Conservation (phyloP, 495 filamentous ascomycete species). For the Neurospora terricola region DNA sequence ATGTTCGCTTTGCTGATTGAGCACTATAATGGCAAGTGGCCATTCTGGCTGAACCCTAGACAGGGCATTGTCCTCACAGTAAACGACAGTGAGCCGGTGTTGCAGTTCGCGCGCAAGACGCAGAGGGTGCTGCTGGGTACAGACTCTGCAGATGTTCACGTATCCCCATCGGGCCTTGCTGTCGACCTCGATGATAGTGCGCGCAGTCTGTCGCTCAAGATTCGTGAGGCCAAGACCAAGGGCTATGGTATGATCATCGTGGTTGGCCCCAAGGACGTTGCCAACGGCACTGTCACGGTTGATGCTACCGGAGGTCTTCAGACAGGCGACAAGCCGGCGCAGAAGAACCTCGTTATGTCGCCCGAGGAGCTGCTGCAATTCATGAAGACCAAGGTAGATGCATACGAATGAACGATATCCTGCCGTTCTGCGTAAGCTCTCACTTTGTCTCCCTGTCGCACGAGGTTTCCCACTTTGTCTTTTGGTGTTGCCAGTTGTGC, state of each 20-base stretch:
- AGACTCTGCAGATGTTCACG: conserved; percentile 24
- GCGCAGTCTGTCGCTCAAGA: conserved; percentile 55
- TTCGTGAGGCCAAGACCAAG: conserved; percentile 59
- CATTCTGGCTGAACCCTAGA: conserved; percentile 84
- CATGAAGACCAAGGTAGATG: conserved; percentile 24
- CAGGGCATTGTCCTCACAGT: conserved; percentile 74
- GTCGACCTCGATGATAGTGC: conserved; percentile 64
- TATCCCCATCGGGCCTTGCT: conserved; percentile 42
- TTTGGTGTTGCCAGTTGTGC: neutral
- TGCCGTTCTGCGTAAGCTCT: conserved; percentile 52
- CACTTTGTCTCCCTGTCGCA: conserved; percentile 65
- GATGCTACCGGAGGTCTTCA: conserved; percentile 16
- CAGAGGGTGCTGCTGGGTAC: conserved; percentile 34
- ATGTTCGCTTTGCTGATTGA: conserved; percentile 84
- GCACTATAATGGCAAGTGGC: conserved; percentile 72
- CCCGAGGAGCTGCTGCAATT: conserved; percentile 23
- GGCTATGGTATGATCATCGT: conserved; percentile 68
- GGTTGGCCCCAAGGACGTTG: conserved; percentile 50
- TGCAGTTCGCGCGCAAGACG: conserved; percentile 45
- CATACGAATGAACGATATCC: conserved; percentile 18
- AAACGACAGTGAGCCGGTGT: conserved; percentile 49
- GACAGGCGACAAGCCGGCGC: neutral
- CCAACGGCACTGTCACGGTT: conserved; percentile 22
- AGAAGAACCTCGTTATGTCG: conserved; percentile 20
- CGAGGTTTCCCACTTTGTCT: conserved; percentile 43